Base-by-base conservation (phyloP, 2,329 filamentous ascomycete genomes). In the Penicillium sp. region DNA sequence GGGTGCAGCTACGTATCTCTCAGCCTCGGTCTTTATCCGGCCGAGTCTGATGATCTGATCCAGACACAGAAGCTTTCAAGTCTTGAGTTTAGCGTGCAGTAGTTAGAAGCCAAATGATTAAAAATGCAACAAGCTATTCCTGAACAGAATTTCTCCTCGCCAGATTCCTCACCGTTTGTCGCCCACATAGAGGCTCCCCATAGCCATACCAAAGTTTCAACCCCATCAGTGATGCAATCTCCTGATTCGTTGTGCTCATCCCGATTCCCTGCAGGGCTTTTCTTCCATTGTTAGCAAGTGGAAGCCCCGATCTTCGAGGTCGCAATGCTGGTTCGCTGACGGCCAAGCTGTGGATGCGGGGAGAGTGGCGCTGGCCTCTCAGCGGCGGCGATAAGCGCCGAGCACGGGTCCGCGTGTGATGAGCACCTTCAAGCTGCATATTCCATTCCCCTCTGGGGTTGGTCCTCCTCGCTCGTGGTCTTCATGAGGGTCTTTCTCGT, bases 391-490 rank as follows among this genome's bases (percentile, higher is more conserved):
- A 64, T 71, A 74, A 66, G 72, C 72, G 72, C 72, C 68, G 61
- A 66, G 60, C 63, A 54, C 47, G 68, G 67, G 63, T 66, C 57
- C 67, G 67, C 49, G 65, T 72, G 72, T 75, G 72, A 75, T 71
- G 67, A 69, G 69, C 66, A 60, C 37, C 53, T 54, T 51, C 43
- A 61, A 66, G 62, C 60, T 72, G 71, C 71, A 73, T 68, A 63
- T 67, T 25, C 55, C 35, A 45, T 56, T 61, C 62, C 61, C 61
- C 60, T 67, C 67, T 68, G 57, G 53, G 43, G 42, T 58, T 55
- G 59, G 51, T 54, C 55, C 55, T 54, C 14, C 54, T 57, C 54
- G 41, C 54, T 43, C 55, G 31, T 65, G 65, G 65, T 67, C 64
- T 65, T 63, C 56, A 34, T 8, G 20, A 63, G 45, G 59, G 47